Base-by-base conservation (phyloP, 441 rosid genomes). In the Mallotus japonicus region DNA sequence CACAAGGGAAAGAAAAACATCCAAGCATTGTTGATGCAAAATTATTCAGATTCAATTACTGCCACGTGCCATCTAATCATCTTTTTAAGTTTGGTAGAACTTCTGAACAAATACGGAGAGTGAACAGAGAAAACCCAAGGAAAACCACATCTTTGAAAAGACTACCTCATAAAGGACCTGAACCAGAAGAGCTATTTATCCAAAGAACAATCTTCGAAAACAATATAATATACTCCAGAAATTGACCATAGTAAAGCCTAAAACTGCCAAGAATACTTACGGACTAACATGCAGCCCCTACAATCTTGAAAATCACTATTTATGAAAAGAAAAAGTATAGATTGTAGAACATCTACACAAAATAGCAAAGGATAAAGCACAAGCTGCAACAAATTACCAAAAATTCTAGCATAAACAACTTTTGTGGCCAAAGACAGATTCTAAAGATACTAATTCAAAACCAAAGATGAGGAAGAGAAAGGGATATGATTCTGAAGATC, bases 171-270 rank as follows among this genome's bases (percentile, higher is more conserved):
- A n/a, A 56, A 54, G 60, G 50, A 78, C 10, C 73, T 55, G 49
- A 78, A 37, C 68, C 40, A 61, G 40, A 49, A 34, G 22, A 56
- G 50, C 62, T 11, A 9, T 17, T 37, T 44, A 73, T 54, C 3
- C 19, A 67, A 56, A 50, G 20, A 10, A 32, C 67, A 37, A 62
- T 56, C 61, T 60, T 46, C 56, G 60, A 51, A 47, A 16, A 47
- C 32, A 69, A 28, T 51, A 57, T 14, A 65, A 49, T 62, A 61
- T 22, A 6, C 60, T 66, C 72, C 73, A 55, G 17, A 37, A n/a
- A 42, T 51, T 16, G 71, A 34, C 20, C 32, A 62, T n/a, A 66
- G 16, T 11, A 63, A 44, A 73, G 62, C 70, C 72, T 8, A 54
- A 42, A 65, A 63, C 37, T 13, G 19, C 20, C 49, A 62, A 19